A percentile compares a stretch with the other conserved stretches of the same genome.
Conservation (phyloP, 306 rosid species). For the Erythrophleum fordii region DNA sequence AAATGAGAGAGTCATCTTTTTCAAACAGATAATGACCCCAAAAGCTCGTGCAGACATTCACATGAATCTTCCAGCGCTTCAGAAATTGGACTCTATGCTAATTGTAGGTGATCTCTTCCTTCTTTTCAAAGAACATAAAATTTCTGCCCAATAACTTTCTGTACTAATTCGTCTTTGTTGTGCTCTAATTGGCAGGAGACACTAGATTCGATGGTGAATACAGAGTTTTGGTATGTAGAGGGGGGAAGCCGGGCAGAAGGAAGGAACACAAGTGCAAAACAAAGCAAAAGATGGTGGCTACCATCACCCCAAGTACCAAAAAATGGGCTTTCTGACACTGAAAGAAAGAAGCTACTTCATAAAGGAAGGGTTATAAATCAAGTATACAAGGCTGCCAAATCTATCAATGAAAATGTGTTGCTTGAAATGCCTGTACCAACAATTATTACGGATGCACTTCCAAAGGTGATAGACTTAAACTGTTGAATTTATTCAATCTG, state of each 20-base stretch:
- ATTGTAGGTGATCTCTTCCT: constrained; percentile 66
- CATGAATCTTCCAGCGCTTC: constrained; percentile 94
- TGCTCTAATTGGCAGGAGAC: constrained; percentile 60
- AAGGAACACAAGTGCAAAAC: constrained; percentile 45
- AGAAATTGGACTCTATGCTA: constrained; percentile 94
- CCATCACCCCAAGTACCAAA: constrained; percentile 83
- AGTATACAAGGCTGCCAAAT: constrained; percentile 88
- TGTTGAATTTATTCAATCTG: constrained; percentile 24
- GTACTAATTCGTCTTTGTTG: constrained; percentile 5
- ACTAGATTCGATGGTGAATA: constrained; percentile 83
- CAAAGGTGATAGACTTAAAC: constrained; percentile 58
- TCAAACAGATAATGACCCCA: constrained; percentile 87
- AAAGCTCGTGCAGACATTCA: constrained; percentile 91
- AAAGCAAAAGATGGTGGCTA: constrained; percentile 91
- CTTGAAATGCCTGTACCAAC: constrained; percentile 86
- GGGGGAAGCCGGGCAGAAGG: constrained; percentile 85
- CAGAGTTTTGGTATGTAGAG: constrained; percentile 92
- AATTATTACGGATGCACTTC: constrained; percentile 68
- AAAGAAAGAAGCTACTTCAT: constrained; percentile 63
- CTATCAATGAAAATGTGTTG: constrained; percentile 83
- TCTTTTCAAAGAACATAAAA: constrained; percentile 24
- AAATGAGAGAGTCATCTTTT: constrained; percentile 32
- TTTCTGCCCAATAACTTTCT: not conserved
- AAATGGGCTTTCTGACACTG: constrained; percentile 73
- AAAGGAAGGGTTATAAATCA: constrained; percentile 77